Percentiles rank a stretch among this genome's conserved stretches.
phyloP scores from a whole-genome alignment of 352 stramenopile genomes.

The Phytophthora podocarpi region DNA sequence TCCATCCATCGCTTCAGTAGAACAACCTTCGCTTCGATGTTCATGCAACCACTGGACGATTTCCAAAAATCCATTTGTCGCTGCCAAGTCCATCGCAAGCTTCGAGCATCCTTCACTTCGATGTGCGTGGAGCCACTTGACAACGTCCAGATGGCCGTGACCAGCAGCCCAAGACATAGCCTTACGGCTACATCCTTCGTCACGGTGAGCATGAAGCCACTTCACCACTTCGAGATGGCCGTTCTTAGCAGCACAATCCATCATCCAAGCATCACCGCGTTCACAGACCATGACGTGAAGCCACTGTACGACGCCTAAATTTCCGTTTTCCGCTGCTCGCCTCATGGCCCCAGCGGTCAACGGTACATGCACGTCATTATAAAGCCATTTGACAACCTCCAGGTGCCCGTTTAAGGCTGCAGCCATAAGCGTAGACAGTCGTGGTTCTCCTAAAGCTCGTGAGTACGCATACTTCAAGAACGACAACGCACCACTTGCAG shows the following conservation, averaged over 20 bases:
- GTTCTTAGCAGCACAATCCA: constrained; percentile 18
- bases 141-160: constrained; percentile 26
- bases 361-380: constrained; percentile 1
- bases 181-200: constrained; percentile 26
- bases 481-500: constrained; percentile 14
- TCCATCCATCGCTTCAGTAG: constrained; percentile 17
- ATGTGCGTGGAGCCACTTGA: constrained; percentile 25
- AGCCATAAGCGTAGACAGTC: constrained; percentile 3
- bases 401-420: constrained; percentile 33
- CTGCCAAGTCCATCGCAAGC: constrained; percentile 22
- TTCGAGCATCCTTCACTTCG: constrained; percentile 24
- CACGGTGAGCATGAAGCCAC: constrained; percentile 29
- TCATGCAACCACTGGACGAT: constrained; percentile 29
- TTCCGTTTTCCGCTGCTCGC: constrained; percentile 21
- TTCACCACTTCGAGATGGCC: constrained; percentile 25
- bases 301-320: constrained; percentile 29
- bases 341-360: constrained; percentile 27
- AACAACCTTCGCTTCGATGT: constrained; percentile 22
- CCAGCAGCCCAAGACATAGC: constrained; percentile 30
- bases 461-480: constrained; percentile 31
- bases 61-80: constrained; percentile 7
- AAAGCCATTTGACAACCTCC: constrained; percentile 28
- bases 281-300: constrained; percentile 16
- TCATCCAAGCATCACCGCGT: constrained; percentile 11
- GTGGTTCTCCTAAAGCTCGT: constrained; percentile 1